A percentile compares a stretch with the other conserved stretches of the same genome.
Conservation (phyloP, 192 early-diverging fungal genomes). For the Umbelopsis sp. region DNA sequence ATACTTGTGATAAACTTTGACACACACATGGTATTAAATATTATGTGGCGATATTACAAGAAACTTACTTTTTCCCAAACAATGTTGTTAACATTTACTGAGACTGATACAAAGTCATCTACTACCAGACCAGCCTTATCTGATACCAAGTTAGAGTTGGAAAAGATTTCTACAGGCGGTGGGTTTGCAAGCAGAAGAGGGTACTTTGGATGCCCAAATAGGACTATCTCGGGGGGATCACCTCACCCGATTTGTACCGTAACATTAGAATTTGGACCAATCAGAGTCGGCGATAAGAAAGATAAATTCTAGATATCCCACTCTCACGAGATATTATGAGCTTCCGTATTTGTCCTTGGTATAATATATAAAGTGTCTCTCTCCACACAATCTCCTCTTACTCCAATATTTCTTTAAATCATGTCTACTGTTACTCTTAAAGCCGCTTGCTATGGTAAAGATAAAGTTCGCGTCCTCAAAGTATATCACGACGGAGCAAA, state of each 20-base stretch:
- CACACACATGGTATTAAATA: too few species aligned
- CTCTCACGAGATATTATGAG: conserved; percentile 3
- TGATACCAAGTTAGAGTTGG: too few species aligned
- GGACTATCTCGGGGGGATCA: not conserved
- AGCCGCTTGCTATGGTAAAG: conserved; percentile 72
- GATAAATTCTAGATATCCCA: not conserved
- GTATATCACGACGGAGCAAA: conserved; percentile 61
- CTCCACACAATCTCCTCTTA: not conserved
- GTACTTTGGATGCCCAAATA: conserved; percentile 1
- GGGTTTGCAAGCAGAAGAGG: not conserved
- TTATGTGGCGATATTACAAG: too few species aligned
- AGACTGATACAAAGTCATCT: too few species aligned
- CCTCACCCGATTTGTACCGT: conserved; percentile 9
- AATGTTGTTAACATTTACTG: too few species aligned
- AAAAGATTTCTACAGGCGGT: too few species aligned
- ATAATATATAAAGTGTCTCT: not conserved
- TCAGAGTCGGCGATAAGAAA: not conserved
- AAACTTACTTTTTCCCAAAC: too few species aligned
- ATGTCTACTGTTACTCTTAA: conserved; percentile 42
- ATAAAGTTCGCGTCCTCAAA: conserved; percentile 71
- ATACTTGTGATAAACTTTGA: too few species aligned
- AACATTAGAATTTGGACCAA: not conserved
- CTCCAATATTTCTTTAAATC: conserved; percentile 1
- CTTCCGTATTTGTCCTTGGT: conserved; percentile 15
- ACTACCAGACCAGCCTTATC: not conserved